Evolutionary conservation across 2,329 filamentous ascomycete genomes (phyloP).

Genomic region (Hypoxylon sp.): DNA sequence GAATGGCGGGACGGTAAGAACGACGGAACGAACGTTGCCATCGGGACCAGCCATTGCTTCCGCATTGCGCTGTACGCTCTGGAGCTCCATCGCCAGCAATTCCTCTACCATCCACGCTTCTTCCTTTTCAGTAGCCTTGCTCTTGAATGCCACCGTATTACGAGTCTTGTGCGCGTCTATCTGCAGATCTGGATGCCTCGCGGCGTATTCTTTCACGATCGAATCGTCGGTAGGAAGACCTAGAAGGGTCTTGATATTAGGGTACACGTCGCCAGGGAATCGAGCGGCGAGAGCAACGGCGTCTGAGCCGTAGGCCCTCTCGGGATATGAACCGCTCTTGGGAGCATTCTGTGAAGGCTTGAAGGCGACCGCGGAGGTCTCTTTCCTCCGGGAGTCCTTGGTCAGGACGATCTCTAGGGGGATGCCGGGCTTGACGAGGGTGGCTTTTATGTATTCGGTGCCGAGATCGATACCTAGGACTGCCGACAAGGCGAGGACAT

Average conservation of each 20-base stretch:
- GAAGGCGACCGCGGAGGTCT: slow-evolving; percentile 89
- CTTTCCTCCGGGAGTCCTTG: slow-evolving; percentile 97
- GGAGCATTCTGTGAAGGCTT: slow-evolving; percentile 78
- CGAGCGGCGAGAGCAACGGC: slow-evolving; percentile 85
- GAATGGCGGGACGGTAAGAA: slow-evolving; percentile 89
- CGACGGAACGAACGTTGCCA: slow-evolving; percentile 76
- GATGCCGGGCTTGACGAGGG: slow-evolving; percentile 93
- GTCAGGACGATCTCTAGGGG: slow-evolving; percentile 97
- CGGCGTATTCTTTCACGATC: slow-evolving; percentile 73
- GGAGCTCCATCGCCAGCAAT: slow-evolving; percentile 92
- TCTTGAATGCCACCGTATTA: slow-evolving; percentile 83
- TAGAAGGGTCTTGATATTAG: slow-evolving; percentile 90
- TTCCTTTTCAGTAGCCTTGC: slow-evolving; percentile 66
- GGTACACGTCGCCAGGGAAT: slow-evolving; percentile 93
- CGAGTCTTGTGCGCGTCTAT: slow-evolving; percentile 67
- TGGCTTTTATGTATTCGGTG: slow-evolving; percentile 96
- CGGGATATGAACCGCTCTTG: slow-evolving; percentile 75
- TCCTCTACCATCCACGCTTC: slow-evolving; percentile 86
- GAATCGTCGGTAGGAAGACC: slow-evolving; percentile 71
- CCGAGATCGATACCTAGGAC: slow-evolving; percentile 94
- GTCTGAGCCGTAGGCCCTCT: slow-evolving; percentile 91
- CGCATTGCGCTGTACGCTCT: slow-evolving; percentile 89
- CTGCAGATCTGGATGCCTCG: slow-evolving; percentile 80
- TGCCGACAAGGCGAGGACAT: slow-evolving; percentile 67
- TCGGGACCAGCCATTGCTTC: slow-evolving; percentile 81